Evolutionary conservation across 306 rosid species (phyloP).

Genomic region (Quercus mongolica): DNA sequence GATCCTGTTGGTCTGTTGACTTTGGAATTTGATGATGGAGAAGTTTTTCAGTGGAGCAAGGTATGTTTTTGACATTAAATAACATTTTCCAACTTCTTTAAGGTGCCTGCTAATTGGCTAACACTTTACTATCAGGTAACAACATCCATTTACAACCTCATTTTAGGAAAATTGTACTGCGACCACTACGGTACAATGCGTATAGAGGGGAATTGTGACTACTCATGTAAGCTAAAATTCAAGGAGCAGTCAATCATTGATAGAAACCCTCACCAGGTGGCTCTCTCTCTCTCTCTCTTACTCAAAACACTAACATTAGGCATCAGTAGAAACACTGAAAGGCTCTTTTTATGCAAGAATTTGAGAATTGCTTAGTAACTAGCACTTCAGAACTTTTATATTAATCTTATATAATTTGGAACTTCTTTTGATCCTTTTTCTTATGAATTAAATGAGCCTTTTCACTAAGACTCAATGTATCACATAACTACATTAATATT

Average conservation of each 20-base stretch:
- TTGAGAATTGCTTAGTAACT: not conserved
- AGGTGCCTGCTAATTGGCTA: slow-evolving; percentile 12
- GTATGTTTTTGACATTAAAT: slow-evolving; percentile 28
- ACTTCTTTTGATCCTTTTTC: not conserved
- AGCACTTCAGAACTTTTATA: not conserved
- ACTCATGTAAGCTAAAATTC: slow-evolving; percentile 74
- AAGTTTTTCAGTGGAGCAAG: slow-evolving; percentile 87
- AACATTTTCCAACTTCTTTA: not conserved
- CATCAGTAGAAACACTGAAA: not conserved
- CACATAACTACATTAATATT: too few relatives aligned
- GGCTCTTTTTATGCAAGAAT: not conserved
- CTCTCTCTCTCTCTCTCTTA: not conserved
- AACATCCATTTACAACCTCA: slow-evolving; percentile 94
- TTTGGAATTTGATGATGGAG: slow-evolving; percentile 88
- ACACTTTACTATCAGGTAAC: slow-evolving; percentile 65
- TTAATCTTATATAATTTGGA: not conserved
- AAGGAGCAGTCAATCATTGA: slow-evolving; percentile 90
- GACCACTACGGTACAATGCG: slow-evolving; percentile 97
- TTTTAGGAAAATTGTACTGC: slow-evolving; percentile 91
- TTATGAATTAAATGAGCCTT: not conserved
- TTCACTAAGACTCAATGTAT: too few relatives aligned
- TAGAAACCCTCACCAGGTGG: slow-evolving; percentile 91
- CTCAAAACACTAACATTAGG: not conserved
- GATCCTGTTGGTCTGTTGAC: slow-evolving; percentile 88
- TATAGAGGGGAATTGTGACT: slow-evolving; percentile 60